Evolutionary conservation across 2,329 filamentous ascomycete genomes (phyloP), one percentile per base, ranked within the genome.

Genomic region (Pseudogymnoascus sp.): DNA sequence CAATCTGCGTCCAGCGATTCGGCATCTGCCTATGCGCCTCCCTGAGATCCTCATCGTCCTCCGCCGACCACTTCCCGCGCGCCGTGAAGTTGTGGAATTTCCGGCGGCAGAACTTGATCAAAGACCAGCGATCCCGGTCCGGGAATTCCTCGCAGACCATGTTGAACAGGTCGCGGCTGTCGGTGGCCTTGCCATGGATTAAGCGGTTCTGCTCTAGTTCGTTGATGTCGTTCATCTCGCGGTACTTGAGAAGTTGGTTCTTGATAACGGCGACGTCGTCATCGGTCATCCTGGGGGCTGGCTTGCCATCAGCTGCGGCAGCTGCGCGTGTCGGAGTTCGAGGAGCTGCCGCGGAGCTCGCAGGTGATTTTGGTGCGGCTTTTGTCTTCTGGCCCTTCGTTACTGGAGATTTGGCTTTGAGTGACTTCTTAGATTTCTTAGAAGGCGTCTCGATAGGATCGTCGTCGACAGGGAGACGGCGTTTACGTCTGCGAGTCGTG

Each of bases 41-140:
- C 3, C 70, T 74, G 5, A 90, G 73, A 63, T 82, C 77, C 7
- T 82, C 74, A 63, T 88, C 84, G 67, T 89, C 80, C 43, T 86
- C 82, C 1, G 71, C 64, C 0, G 80, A 83, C 86, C 86, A 90
- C 2, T 75, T 71, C 3, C 82, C 84, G 34, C 85, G 83, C 3
- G 81, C 82, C 11, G 82, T 79, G 69, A 81, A 89, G 65, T 87
- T 87, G 75, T 90, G 85, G 66, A 85, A 91, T 28, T 82, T 80
- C 61, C 86, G 82, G 59, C 87, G 82, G 34, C 82, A 83, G 66
- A 82, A 78, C 62, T 82, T 79, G 64, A 83, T 80, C 6, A 87
- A 72, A 68, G 82, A 84, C 65, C 80, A 77, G 9, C 81, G 77
- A n/a, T 77, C 75, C 9, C 83, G 77, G 53, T 80, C 74, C 0